These are phyloP conservation scores for Austroboletus niveus DNA, from an alignment of 1,284 basidiomycete species.

Conservation along the genomic window DNA sequence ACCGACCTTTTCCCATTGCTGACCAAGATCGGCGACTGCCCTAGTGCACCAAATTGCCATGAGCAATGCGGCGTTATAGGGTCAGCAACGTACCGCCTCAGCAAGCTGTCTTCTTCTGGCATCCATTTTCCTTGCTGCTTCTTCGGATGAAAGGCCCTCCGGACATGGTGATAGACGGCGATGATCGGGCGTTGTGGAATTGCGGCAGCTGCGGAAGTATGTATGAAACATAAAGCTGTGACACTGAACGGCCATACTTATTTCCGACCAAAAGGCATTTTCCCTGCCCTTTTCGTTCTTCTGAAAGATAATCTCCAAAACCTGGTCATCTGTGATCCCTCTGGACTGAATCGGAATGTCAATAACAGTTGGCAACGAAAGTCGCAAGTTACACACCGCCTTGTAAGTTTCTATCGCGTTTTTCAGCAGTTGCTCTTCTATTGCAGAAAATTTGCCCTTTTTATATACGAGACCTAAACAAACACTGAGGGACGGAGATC, in stretches of 20 bases:
- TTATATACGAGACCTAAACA: constrained; percentile 71
- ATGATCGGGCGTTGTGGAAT: constrained; percentile 74
- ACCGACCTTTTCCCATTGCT: constrained; percentile 77
- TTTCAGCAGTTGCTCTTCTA: constrained; percentile 66
- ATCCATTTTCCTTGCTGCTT: constrained; percentile 71
- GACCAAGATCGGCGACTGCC: constrained; percentile 67
- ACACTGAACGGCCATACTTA: constrained; percentile 51
- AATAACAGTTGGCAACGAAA: constrained; percentile 1
- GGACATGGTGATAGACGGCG: constrained; percentile 79
- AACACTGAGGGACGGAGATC: constrained; percentile 9
- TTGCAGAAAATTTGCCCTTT: constrained; percentile 79
- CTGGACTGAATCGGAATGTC: constrained; percentile 39
- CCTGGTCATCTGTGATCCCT: constrained; percentile 48
- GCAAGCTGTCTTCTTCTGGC: constrained; percentile 59
- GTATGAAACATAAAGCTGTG: constrained; percentile 6
- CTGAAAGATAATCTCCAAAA: constrained; percentile 63
- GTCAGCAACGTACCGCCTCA: constrained; percentile 52
- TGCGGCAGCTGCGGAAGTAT: constrained; percentile 49
- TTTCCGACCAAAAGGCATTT: constrained; percentile 70
- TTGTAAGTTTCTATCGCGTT: constrained; percentile 64
- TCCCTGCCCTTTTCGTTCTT: constrained; percentile 59
- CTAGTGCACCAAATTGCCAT: constrained; percentile 34
- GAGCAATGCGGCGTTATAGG: background rate
- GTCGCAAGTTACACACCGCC: constrained; percentile 40
- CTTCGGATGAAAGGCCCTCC: constrained; percentile 64